These are phyloP conservation scores for Coemansia sp. DNA, from an alignment of 192 early-diverging fungal species.

Conservation along the genomic window DNA sequence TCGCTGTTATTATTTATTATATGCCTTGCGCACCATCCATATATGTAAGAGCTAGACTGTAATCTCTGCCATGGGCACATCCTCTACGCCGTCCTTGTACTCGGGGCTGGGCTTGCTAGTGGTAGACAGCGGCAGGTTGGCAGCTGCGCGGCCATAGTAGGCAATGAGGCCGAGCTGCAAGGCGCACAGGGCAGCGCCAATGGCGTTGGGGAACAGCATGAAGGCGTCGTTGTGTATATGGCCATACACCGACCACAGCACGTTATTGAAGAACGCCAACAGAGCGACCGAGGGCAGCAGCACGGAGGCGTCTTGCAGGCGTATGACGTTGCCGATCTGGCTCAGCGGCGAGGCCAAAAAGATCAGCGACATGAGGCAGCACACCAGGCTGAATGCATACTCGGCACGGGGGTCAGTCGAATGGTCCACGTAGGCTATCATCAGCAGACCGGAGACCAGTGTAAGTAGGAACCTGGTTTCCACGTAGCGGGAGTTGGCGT, in stretches of 20 bases:
- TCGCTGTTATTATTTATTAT: background rate
- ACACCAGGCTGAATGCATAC: conserved; percentile 27
- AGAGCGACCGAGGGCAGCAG: conserved; percentile 37
- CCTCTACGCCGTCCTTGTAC: background rate
- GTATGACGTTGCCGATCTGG: conserved; percentile 36
- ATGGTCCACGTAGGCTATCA: conserved; percentile 27
- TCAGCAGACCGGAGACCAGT: background rate
- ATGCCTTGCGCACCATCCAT: background rate
- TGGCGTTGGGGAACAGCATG: conserved; percentile 42
- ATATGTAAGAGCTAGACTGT: background rate
- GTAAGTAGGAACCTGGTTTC: conserved; percentile 24
- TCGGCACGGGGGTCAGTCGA: conserved; percentile 9
- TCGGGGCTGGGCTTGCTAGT: background rate
- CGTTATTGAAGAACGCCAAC: conserved; percentile 40
- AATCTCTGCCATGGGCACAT: conserved; percentile 20
- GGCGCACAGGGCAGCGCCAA: conserved; percentile 38
- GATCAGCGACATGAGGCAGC: conserved; percentile 38
- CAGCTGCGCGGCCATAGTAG: conserved; percentile 33
- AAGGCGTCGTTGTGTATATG: conserved; percentile 32
- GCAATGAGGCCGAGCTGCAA: conserved; percentile 42
- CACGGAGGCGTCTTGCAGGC: conserved; percentile 34
- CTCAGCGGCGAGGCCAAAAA: conserved; percentile 44
- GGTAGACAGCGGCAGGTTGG: conserved; percentile 15
- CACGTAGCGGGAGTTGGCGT: conserved; percentile 11
- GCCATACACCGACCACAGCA: conserved; percentile 44